phyloP scores from a whole-genome alignment of 352 stramenopile genomes.

The Achlya hypogyna region DNA sequence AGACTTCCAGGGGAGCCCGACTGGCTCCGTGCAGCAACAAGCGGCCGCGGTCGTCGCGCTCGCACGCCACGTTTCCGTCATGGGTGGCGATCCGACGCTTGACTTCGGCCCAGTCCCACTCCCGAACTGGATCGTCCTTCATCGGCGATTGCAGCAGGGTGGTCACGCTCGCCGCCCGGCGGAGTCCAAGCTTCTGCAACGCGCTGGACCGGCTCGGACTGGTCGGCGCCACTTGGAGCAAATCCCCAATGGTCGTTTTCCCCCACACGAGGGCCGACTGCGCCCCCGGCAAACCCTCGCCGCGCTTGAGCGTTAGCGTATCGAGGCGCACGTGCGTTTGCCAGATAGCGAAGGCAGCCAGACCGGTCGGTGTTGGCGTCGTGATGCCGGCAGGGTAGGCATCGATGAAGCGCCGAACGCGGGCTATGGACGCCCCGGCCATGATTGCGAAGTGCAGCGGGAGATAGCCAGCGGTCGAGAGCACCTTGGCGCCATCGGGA shows the following conservation, averaged over 20 bases:
- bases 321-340: background rate
- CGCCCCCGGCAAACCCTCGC: background rate
- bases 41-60: slow-evolving; percentile 28
- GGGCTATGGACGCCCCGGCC: slow-evolving; percentile 9
- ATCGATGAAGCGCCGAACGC: slow-evolving; percentile 3
- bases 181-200: background rate
- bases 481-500: background rate
- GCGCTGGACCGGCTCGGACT: background rate
- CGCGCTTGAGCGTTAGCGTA: slow-evolving; percentile 14
- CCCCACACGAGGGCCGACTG: slow-evolving; percentile 3
- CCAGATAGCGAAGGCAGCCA: background rate
- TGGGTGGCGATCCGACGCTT: slow-evolving; percentile 26
- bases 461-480: slow-evolving; percentile 13
- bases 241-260: background rate
- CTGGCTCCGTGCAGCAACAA: slow-evolving; percentile 28
- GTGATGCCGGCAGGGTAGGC: slow-evolving; percentile 5
- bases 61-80: slow-evolving; percentile 27
- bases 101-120: slow-evolving; percentile 1
- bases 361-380: background rate
- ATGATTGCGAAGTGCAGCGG: slow-evolving; percentile 16
- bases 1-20: slow-evolving; percentile 5
- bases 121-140: background rate
- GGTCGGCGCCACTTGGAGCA: background rate
- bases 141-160: background rate
- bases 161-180: background rate